These are phyloP conservation scores for Colletotrichum plurivorum DNA, from an alignment of 2,329 filamentous ascomycete genomes.

Conservation along the genomic window DNA sequence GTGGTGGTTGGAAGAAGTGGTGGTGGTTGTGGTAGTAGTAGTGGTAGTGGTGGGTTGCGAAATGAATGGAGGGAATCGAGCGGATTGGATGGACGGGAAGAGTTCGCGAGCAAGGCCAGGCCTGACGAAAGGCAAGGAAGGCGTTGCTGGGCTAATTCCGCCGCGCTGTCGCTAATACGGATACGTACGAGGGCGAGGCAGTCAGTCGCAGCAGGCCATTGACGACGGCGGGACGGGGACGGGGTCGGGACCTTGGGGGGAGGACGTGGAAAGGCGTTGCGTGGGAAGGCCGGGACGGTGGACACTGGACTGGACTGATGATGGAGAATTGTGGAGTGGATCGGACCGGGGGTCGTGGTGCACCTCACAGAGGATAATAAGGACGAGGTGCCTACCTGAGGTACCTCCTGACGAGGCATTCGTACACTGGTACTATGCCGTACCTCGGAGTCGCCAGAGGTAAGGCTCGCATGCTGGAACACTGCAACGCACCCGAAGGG, in stretches of 20 bases:
- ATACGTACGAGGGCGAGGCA: conserved; percentile 24
- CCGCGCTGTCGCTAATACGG: conserved; percentile 20
- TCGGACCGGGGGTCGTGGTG: conserved; percentile 22
- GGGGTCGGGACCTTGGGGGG: neutral
- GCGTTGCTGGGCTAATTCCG: conserved; percentile 4
- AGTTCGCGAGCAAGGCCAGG: conserved; percentile 26
- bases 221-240: no score
- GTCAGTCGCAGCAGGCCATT: conserved; percentile 1
- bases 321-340: conserved; percentile 35
- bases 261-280: conserved; percentile 12
- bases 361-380: neutral
- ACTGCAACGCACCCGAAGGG: no score
- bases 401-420: no score
- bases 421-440: no score
- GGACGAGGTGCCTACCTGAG: neutral
- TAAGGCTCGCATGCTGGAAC: no score
- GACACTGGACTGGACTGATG: conserved; percentile 3
- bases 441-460: no score
- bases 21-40: conserved; percentile 28
- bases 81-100: conserved; percentile 29
- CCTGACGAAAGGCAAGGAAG: conserved; percentile 24
- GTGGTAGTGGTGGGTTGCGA: conserved; percentile 21
- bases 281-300: conserved; percentile 5
- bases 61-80: conserved; percentile 28
- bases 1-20: conserved; percentile 17